Evolutionary conservation across 345 rosid species (phyloP), one percentile per base, ranked within the genome.

Genomic region (Excoecaria agallocha): DNA sequence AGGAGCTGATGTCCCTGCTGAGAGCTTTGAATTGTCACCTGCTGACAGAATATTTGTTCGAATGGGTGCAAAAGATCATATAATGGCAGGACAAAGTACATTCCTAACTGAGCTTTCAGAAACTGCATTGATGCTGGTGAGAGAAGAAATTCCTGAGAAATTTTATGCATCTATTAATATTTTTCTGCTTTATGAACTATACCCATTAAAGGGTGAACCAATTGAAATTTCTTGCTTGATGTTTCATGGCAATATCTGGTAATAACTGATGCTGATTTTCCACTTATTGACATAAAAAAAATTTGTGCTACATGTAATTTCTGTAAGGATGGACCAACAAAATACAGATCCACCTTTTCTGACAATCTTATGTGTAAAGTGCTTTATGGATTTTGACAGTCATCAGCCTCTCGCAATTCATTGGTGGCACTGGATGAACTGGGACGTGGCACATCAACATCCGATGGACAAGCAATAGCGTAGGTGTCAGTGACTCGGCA

Each of bases 401-500:
- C 94, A 59, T 87, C 91, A 1, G 97, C 99, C 24, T 90, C 97
- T 57, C 69, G 73, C 56, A 86, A 90, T 76, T 94, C 98, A 41
- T 72, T 94, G 78, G 98, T 94, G 85, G 93, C 90, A 58, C 81
- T 92, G 73, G 98, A 94, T 86, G 98, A 94, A 86, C 96, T 94
- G 77, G 98, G 98, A 59, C 87, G 97, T n/a, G 98, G 98, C 77
- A 90, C 98, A 64, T 87, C 98, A 41, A 91, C 98, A 63, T 94
- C 98, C 66, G 98, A 94, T 84, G 98, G 98, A 75, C 98, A 95
- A 84, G 99, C 99, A 80, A 95, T 95, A 83, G 99, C 99, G 98
- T 95, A 86, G 54, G 90, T 81, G 55, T 59, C 66, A 17, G 38
- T 50, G 41, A 20, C 56, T 41, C 59, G 25, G 22, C 30, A 73